Evolutionary conservation across 495 filamentous ascomycete genomes (phyloP).

Genomic region (Penicillium subrubescens): DNA sequence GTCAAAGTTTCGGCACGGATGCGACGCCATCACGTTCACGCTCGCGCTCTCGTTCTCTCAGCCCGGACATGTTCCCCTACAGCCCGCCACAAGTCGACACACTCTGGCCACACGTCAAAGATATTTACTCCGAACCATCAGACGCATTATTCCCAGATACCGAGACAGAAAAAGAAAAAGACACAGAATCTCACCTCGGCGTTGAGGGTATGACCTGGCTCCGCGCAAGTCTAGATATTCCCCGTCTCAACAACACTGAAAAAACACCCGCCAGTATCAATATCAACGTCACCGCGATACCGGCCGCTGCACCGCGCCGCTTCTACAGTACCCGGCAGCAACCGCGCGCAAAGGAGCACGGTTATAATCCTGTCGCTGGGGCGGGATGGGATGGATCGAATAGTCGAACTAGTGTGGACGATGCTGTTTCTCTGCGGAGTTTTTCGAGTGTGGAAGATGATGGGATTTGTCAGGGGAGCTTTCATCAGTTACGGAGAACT

Average conservation of each 20-base stretch:
- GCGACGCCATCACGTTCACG: constrained; percentile 3
- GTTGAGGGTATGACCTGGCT: constrained; percentile 21
- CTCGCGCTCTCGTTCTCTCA: constrained; percentile 18
- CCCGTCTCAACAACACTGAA: no score
- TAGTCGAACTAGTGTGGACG: constrained; percentile 4
- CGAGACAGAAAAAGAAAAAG: background rate
- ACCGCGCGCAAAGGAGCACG: background rate
- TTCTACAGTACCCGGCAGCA: constrained; percentile 23
- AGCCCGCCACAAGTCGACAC: constrained; percentile 21
- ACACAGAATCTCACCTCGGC: constrained; percentile 5
- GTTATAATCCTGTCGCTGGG: background rate
- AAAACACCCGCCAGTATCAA: no score
- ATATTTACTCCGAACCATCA: background rate
- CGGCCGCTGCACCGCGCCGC: constrained; percentile 13
- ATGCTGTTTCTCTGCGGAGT: constrained; percentile 8
- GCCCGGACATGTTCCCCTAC: constrained; percentile 24
- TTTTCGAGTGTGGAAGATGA: constrained; percentile 2
- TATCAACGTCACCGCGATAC: background rate
- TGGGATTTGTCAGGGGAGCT: background rate
- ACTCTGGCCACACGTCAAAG: constrained; percentile 8
- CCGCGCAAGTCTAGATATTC: constrained; percentile 16
- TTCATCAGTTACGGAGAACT: background rate
- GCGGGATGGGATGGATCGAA: background rate
- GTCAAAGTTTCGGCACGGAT: constrained; percentile 17
- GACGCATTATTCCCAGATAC: constrained; percentile 3